Evolutionary conservation across 441 rosid species (phyloP).

Genomic region (Syzygium malaccense): DNA sequence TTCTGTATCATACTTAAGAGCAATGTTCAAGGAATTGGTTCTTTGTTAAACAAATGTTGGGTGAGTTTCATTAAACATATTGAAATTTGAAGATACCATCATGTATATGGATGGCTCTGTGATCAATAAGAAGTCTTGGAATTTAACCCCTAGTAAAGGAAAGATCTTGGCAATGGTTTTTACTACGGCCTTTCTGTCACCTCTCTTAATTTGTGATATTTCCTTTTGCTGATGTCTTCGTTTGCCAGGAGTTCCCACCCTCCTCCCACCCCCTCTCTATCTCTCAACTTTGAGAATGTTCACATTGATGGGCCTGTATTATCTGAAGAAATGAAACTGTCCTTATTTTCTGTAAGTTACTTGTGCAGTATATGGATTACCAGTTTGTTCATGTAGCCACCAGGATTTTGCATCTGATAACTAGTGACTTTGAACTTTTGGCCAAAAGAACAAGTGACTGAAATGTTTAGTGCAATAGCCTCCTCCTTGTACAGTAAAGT

Average conservation of each 20-base stretch:
- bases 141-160: background rate
- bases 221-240: background rate
- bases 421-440: background rate
- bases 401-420: background rate
- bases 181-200: background rate
- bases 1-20: background rate
- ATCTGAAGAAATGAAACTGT: background rate
- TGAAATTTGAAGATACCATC: background rate
- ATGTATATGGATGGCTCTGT: background rate
- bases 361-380: background rate
- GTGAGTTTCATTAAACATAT: background rate
- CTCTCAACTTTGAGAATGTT: background rate
- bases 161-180: background rate
- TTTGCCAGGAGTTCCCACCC: background rate
- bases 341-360: background rate
- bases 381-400: background rate
- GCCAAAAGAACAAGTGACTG: background rate
- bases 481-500: background rate
- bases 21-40: background rate
- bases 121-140: background rate
- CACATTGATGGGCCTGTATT: background rate
- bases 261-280: background rate
- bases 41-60: background rate
- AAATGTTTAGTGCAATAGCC: background rate
- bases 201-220: background rate